Base-by-base conservation (phyloP, 208 protist species). In the Trypanosoma cruzi region DNA sequence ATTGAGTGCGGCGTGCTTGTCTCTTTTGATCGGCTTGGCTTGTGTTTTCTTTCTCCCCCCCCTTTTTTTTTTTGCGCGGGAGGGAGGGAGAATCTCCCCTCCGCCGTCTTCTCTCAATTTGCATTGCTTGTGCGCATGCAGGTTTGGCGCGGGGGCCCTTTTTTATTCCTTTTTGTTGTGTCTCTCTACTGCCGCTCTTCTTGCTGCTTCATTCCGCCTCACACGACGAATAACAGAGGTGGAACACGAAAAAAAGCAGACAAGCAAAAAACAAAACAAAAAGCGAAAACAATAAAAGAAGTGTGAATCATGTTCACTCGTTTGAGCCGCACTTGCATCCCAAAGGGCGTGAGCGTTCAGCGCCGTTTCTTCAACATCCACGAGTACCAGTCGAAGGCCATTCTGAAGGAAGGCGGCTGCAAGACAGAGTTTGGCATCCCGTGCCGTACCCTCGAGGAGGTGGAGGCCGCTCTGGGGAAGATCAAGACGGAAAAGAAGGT, bases 401-500 rank as follows among this genome's bases (percentile, higher is more conserved):
- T 97, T 55, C 81, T 97, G 46, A 96, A 93, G 82, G 89, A 95
- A 59, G 79, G 84, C 64, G 90, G 89, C 32, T 91, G 91, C 77
- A 94, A 88, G 67, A 90, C 95, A 53, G 91, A 97, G 84, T 94
- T 95, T 78, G 93, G 93, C 54, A 89, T 96, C 75, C 55, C 87
- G 24, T 96, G 89, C 85, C 85, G 53, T 56, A 96, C 79, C 59
- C 75, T 95, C 44, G 90, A 85, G 68, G 86, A 97, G 79, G 93
- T 96, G 28, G 92, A 93, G 83, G 91, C 89, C 36, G 91, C 90
- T 34, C 88, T 86, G 58, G 78, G 68, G 59, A 96, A 94, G 79
- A 93, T 97, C 74, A 91, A 91, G 75, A 91, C 81, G 29, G 82
- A 91, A 18, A 90, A 98, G 75, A 94, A 97, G 71, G 97, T 99